Conservation (phyloP, 371 early-diverging fungal species). For the Rhizomucor pusillus region DNA sequence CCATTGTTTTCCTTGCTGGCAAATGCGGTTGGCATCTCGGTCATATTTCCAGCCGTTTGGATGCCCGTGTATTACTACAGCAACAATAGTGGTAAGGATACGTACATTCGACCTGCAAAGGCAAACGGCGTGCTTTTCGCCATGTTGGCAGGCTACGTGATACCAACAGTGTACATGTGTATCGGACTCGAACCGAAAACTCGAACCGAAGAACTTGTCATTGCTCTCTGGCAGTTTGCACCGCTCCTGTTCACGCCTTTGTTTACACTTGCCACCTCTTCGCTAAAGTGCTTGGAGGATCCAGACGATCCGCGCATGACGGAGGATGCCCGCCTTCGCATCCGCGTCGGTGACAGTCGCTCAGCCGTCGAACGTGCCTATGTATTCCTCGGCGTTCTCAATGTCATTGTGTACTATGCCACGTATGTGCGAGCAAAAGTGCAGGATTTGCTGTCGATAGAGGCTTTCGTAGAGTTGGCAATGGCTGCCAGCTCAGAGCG, state of each 20-base stretch:
- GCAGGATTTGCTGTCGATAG: neutral
- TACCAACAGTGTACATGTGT: slow-evolving; percentile 10
- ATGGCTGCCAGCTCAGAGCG: neutral
- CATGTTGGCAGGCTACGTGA: slow-evolving; percentile 8
- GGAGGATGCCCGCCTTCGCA: slow-evolving; percentile 2
- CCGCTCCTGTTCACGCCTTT: slow-evolving; percentile 6
- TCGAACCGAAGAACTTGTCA: neutral
- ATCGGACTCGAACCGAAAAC: neutral
- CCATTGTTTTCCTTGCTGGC: slow-evolving; percentile 10
- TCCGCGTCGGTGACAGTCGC: slow-evolving; percentile 12
- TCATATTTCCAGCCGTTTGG: slow-evolving; percentile 9
- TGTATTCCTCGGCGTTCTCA: slow-evolving; percentile 11
- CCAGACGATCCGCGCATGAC: slow-evolving; percentile 9
- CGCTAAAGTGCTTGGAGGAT: slow-evolving; percentile 4
- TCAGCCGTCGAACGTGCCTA: slow-evolving; percentile 15
- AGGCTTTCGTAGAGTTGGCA: slow-evolving; percentile 7
- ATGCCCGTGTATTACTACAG: slow-evolving; percentile 8
- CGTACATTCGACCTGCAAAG: slow-evolving; percentile 2
- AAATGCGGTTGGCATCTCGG: slow-evolving; percentile 12
- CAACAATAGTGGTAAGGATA: neutral
- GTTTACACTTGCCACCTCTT: neutral
- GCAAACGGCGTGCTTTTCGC: slow-evolving; percentile 14
- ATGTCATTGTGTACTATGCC: slow-evolving; percentile 11
- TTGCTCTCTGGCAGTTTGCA: slow-evolving; percentile 13
- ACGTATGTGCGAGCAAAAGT: slow-evolving; percentile 11